A percentile compares a stretch with the other conserved stretches of the same genome.
phyloP scores from a whole-genome alignment of 2,329 filamentous ascomycete genomes.

The Colletotrichum liriopes region DNA sequence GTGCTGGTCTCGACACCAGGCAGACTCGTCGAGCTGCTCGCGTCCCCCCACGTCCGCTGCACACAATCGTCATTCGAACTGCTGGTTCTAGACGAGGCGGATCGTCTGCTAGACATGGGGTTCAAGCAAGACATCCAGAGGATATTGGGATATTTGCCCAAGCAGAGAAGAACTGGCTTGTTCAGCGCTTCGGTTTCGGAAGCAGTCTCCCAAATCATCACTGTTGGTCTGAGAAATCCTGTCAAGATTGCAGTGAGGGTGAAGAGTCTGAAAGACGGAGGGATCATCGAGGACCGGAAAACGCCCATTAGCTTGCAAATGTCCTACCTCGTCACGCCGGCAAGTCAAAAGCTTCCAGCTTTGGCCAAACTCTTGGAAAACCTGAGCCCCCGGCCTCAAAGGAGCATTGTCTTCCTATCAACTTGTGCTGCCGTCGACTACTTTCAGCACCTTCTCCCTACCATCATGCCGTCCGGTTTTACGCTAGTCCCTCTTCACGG shows the following conservation, averaged over 20 bases:
- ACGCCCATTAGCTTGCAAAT: constrained; percentile 95
- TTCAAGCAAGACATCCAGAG: constrained; percentile 93
- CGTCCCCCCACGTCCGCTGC: constrained; percentile 89
- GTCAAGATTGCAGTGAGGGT: constrained; percentile 97
- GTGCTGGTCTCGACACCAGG: constrained; percentile 93
- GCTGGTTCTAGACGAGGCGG: constrained; percentile 94
- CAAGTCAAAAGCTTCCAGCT: constrained; percentile 85
- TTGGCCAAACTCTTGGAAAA: constrained; percentile 79
- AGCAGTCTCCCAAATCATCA: constrained; percentile 92
- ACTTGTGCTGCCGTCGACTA: constrained; percentile 97
- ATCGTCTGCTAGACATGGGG: constrained; percentile 91
- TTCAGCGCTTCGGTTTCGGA: constrained; percentile 98
- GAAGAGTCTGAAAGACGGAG: constrained; percentile 77
- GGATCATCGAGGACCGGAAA: constrained; percentile 81
- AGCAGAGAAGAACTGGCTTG: constrained; percentile 92
- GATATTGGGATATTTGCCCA: constrained; percentile 87
- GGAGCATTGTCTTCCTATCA: constrained; percentile 92
- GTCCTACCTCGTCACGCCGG: constrained; percentile 83
- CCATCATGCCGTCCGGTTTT: constrained; percentile 78
- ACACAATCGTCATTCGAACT: constrained; percentile 92
- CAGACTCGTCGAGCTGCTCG: constrained; percentile 87
- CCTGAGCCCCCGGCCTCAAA: constrained; percentile 82
- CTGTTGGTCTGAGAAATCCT: constrained; percentile 92
- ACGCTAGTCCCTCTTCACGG: constrained; percentile 88
- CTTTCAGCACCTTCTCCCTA: constrained; percentile 85